These are phyloP conservation scores for Vigna hirtella DNA, from an alignment of 306 rosid genomes.

Conservation along the genomic window DNA sequence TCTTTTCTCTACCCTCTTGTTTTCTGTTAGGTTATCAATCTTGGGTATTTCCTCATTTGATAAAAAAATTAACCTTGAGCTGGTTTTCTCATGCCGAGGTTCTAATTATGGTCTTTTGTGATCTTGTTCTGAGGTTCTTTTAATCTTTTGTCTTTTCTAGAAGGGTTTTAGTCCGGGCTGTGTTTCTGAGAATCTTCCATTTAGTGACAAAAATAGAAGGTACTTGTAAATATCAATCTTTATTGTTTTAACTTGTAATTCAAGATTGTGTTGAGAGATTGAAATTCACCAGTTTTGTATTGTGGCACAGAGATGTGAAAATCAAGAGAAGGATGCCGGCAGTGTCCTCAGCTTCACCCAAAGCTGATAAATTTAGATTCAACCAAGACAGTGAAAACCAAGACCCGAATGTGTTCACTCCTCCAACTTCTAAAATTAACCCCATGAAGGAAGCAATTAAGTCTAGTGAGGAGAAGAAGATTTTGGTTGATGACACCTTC, in stretches of 20 bases:
- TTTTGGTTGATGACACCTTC: slow-evolving; percentile 43
- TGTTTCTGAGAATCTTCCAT: slow-evolving; percentile 58
- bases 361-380: slow-evolving; percentile 55
- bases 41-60: background rate
- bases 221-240: slow-evolving; percentile 41
- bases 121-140: slow-evolving; percentile 17
- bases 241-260: slow-evolving; percentile 18
- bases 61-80: slow-evolving; percentile 18
- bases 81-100: slow-evolving; percentile 4
- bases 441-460: slow-evolving; percentile 64
- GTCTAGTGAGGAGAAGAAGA: slow-evolving; percentile 79
- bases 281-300: background rate
- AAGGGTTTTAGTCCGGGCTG: slow-evolving; percentile 63
- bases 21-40: slow-evolving; percentile 28
- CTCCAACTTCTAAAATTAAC: slow-evolving; percentile 54
- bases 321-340: slow-evolving; percentile 74
- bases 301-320: slow-evolving; percentile 62
- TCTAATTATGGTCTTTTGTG: background rate
- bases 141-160: slow-evolving; percentile 4
- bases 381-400: slow-evolving; percentile 73
- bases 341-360: slow-evolving; percentile 57
- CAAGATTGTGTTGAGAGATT: slow-evolving; percentile 1
- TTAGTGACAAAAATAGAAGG: slow-evolving; percentile 71
- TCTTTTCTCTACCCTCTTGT: background rate
- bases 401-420: slow-evolving; percentile 70